Conservation (phyloP, 2,329 filamentous ascomycete species). For the Acephala macrosclerotiorum region DNA sequence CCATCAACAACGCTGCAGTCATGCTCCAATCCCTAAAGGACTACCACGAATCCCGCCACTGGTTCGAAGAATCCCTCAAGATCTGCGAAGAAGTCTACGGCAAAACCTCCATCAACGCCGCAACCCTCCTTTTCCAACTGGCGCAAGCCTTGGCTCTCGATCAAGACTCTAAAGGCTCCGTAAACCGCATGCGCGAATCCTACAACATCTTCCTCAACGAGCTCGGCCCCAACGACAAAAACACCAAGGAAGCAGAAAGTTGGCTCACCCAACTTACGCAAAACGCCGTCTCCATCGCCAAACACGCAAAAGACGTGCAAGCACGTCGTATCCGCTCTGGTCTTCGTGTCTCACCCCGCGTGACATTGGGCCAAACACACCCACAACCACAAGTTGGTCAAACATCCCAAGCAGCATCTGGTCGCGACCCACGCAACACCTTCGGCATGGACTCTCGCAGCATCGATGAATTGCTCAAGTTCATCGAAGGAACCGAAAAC, state of each 20-base stretch:
- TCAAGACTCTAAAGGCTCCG: slow-evolving; percentile 89
- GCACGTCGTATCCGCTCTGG: slow-evolving; percentile 74
- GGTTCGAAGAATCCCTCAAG: slow-evolving; percentile 92
- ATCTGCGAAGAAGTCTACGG: slow-evolving; percentile 93
- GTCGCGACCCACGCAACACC: slow-evolving; percentile 40
- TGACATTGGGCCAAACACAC: slow-evolving; percentile 61
- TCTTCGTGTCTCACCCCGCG: slow-evolving; percentile 71
- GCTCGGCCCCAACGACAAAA: slow-evolving; percentile 89
- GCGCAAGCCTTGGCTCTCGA: slow-evolving; percentile 96
- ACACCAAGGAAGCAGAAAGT: slow-evolving; percentile 96
- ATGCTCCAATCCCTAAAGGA: slow-evolving; percentile 97
- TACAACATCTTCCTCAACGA: slow-evolving; percentile 93
- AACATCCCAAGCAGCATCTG: slow-evolving; percentile 54
- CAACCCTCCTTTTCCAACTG: slow-evolving; percentile 95
- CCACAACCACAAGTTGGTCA: slow-evolving; percentile 70
- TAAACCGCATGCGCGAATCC: slow-evolving; percentile 93
- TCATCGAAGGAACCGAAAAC: slow-evolving; percentile 81
- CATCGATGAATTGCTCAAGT: slow-evolving; percentile 92
- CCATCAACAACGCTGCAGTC: slow-evolving; percentile 97
- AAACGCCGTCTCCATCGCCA: slow-evolving; percentile 93
- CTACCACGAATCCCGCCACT: slow-evolving; percentile 92
- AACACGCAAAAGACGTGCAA: slow-evolving; percentile 88
- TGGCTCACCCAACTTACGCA: slow-evolving; percentile 97
- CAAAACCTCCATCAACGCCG: slow-evolving; percentile 88
- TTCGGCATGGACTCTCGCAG: slow-evolving; percentile 74